Conservation (phyloP, 192 early-diverging fungal genomes). For the Anaeromyces robustus region DNA sequence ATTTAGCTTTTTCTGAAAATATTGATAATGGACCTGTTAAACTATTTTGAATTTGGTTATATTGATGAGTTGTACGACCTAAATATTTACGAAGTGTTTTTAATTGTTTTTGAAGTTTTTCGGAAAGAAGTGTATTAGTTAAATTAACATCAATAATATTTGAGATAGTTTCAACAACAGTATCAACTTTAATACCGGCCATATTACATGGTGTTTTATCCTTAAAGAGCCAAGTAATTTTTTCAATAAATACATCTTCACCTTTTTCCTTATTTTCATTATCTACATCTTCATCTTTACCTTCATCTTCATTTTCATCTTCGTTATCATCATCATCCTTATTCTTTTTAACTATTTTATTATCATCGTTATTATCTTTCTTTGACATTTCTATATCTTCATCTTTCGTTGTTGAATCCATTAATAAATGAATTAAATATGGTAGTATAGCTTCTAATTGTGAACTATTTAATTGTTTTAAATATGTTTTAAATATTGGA, state of each 20-base stretch:
- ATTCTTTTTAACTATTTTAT: too few relatives aligned
- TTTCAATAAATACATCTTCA: neutral
- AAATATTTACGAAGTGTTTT: neutral
- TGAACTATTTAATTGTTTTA: neutral
- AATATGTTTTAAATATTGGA: neutral
- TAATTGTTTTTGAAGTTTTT: neutral
- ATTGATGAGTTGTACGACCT: neutral
- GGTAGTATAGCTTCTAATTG: neutral
- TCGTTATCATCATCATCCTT: too few relatives aligned
- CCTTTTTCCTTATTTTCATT: neutral
- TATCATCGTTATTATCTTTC: too few relatives aligned
- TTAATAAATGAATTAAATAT: neutral
- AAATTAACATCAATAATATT: neutral
- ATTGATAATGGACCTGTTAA: neutral
- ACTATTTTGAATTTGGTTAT: neutral
- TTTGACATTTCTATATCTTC: neutral
- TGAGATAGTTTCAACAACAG: neutral
- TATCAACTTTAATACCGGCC: neutral
- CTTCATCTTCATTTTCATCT: too few relatives aligned
- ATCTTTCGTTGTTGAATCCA: neutral
- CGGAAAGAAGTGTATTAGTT: neutral
- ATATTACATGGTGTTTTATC: neutral
- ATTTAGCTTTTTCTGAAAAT: neutral
- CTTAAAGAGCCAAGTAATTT: neutral
- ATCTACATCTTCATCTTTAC: neutral